Evolutionary conservation across 306 rosid genomes (phyloP).

Genomic region (Vicia faba): DNA sequence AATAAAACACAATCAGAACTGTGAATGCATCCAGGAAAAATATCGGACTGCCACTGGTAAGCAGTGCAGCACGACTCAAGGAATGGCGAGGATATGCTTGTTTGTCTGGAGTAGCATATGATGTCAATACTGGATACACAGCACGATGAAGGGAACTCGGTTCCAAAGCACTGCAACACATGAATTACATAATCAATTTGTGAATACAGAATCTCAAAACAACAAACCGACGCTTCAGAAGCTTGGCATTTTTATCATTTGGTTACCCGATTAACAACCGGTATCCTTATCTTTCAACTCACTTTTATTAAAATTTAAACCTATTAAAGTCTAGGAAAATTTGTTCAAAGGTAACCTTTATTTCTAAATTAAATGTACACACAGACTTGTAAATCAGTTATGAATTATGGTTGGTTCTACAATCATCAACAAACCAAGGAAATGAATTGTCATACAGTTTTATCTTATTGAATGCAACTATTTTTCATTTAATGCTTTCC

Average conservation of each 20-base stretch:
- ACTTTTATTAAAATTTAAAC: constrained; percentile 11
- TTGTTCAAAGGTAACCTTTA: background rate
- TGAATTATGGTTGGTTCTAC: constrained; percentile 20
- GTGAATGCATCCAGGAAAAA: constrained; percentile 97
- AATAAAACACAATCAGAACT: constrained; percentile 81
- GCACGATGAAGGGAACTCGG: constrained; percentile 91
- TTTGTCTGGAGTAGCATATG: constrained; percentile 80
- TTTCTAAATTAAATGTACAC: constrained; percentile 17
- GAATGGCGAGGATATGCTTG: constrained; percentile 96
- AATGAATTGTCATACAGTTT: background rate
- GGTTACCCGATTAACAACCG: background rate
- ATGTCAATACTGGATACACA: constrained; percentile 84
- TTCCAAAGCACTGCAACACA: constrained; percentile 74
- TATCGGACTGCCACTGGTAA: constrained; percentile 96
- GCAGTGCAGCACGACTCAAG: constrained; percentile 86
- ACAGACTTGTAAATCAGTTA: constrained; percentile 1
- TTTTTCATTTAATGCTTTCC: constrained; percentile 17
- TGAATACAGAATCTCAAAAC: constrained; percentile 22
- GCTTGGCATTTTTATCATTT: background rate
- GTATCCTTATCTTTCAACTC: background rate
- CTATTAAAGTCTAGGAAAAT: constrained; percentile 14
- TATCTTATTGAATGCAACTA: constrained; percentile 11
- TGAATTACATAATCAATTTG: constrained; percentile 30
- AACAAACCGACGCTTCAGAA: constrained; percentile 19
- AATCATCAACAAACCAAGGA: background rate